These are phyloP conservation scores for Ganoderma resinaceum DNA, from an alignment of 1,284 basidiomycete species.

Conservation along the genomic window DNA sequence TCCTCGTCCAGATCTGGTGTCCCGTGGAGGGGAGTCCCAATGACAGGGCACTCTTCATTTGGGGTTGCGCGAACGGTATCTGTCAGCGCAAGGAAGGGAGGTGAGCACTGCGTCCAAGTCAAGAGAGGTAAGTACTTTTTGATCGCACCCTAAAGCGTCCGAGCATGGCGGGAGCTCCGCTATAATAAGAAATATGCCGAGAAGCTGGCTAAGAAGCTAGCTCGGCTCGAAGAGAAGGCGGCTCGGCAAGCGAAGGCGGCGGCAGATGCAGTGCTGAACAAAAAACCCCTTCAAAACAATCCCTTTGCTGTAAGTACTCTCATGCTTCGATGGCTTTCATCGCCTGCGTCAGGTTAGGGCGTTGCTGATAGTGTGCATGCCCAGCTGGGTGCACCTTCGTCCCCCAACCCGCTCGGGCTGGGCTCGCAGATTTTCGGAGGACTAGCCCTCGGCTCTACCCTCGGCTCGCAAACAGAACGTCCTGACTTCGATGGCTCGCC, in stretches of 20 bases:
- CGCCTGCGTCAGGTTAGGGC: not conserved
- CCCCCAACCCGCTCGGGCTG: constrained; percentile 54
- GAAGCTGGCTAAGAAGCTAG: constrained; percentile 61
- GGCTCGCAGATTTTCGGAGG: constrained; percentile 70
- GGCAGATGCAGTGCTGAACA: constrained; percentile 42
- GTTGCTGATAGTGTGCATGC: constrained; percentile 4
- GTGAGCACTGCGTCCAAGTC: constrained; percentile 39
- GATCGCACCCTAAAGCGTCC: constrained; percentile 55
- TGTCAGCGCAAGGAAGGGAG: constrained; percentile 77
- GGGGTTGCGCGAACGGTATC: constrained; percentile 70
- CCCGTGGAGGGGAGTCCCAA: constrained; percentile 83
- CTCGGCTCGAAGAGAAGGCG: constrained; percentile 45
- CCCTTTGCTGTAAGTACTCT: constrained; percentile 69
- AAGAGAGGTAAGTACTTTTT: constrained; percentile 5
- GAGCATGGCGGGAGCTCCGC: constrained; percentile 78
- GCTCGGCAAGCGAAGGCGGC: constrained; percentile 41
- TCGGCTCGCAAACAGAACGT: constrained; percentile 24
- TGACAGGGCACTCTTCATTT: constrained; percentile 83
- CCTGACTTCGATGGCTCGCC: constrained; percentile 18
- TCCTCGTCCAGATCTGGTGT: constrained; percentile 86
- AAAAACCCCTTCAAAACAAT: constrained; percentile 51
- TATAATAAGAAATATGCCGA: constrained; percentile 76
- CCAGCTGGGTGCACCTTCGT: constrained; percentile 33
- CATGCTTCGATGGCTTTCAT: not conserved
- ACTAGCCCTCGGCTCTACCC: constrained; percentile 17